phyloP scores from a whole-genome alignment of 164 flowering plant genomes.

The Vitis rotundifolia region DNA sequence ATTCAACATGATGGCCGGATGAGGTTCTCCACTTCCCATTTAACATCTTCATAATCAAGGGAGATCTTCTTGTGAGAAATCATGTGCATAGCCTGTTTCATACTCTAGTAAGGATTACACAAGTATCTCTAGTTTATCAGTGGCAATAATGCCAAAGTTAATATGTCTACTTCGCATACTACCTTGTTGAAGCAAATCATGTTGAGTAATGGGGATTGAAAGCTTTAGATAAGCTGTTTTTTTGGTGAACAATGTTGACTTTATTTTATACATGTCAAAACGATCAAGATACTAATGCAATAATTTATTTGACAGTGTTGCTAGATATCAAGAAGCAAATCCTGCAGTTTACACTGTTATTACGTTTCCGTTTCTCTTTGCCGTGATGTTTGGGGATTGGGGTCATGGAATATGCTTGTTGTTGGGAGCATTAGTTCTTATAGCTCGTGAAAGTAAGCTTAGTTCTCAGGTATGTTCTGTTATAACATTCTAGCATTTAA shows the following conservation, averaged over 20 bases:
- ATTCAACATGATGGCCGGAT: no score
- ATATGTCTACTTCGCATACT: not conserved
- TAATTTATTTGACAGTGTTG: slow-evolving; percentile 64
- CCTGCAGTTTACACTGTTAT: slow-evolving; percentile 88
- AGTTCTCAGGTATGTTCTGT: slow-evolving; percentile 62
- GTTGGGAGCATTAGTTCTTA: slow-evolving; percentile 75
- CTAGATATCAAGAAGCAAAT: slow-evolving; percentile 95
- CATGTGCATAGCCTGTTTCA: not conserved
- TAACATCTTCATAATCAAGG: not conserved
- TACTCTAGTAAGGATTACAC: not conserved
- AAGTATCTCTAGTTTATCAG: not conserved
- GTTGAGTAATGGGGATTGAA: not conserved
- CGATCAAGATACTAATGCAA: slow-evolving; percentile 1
- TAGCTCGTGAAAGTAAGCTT: slow-evolving; percentile 73
- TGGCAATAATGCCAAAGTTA: not conserved
- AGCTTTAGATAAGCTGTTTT: not conserved
- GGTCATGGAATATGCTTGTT: slow-evolving; percentile 97
- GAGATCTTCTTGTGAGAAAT: not conserved
- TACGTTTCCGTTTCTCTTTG: slow-evolving; percentile 99
- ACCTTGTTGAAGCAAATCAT: not conserved
- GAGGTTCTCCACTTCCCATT: no score
- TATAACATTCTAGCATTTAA: not conserved
- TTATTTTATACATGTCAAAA: not conserved
- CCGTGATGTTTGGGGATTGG: slow-evolving; percentile 99
- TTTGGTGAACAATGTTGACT: not conserved